Conservation (phyloP, 2,329 filamentous ascomycete species). For the Epichloe gansuensis region DNA sequence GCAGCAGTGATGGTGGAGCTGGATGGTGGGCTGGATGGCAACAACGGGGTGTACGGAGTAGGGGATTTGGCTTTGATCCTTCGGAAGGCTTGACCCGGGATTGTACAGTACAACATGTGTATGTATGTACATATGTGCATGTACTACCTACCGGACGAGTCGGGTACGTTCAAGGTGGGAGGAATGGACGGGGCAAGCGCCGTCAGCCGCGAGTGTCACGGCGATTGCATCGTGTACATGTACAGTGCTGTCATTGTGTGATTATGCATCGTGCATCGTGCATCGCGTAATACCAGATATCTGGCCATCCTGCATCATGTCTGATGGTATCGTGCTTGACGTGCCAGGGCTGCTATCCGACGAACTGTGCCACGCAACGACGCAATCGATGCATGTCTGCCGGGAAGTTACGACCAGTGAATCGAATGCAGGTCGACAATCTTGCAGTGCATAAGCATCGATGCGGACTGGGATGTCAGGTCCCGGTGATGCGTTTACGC, state of each 20-base stretch:
- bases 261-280: not conserved
- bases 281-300: not conserved
- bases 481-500: not conserved
- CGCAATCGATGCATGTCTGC: not conserved
- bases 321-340: not conserved
- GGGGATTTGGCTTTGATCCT: not conserved
- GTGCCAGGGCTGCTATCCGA: not conserved
- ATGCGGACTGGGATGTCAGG: not conserved
- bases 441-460: not conserved
- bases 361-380: not conserved
- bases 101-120: not conserved
- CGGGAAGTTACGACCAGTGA: not conserved
- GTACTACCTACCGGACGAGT: too few relatives aligned
- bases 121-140: too few relatives aligned
- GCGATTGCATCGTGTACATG: not conserved
- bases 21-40: not conserved
- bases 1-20: not conserved
- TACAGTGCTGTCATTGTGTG: not conserved
- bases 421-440: not conserved
- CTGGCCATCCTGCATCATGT: not conserved
- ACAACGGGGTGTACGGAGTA: too few relatives aligned
- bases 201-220: not conserved
- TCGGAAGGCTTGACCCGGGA: constrained; percentile 2
- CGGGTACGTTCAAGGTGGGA: not conserved
- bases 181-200: not conserved